A percentile compares a stretch with the other conserved stretches of the same genome.
phyloP scores from a whole-genome alignment of 140 eudicot genomes.

The Ambrosia hybrid region DNA sequence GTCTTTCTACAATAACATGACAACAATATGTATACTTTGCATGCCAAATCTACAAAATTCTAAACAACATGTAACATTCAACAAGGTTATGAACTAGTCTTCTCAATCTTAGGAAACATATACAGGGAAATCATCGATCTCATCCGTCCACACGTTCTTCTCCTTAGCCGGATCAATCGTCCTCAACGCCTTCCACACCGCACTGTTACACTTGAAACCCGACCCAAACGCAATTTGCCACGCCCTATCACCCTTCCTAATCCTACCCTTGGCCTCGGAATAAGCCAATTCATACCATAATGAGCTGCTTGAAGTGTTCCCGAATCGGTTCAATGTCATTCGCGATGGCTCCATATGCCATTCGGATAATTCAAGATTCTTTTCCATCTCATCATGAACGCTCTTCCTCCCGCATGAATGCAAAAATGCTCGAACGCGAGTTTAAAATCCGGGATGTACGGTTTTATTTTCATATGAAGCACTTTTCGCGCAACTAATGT shows the following conservation, averaged over 20 bases:
- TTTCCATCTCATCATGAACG: constrained; percentile 77
- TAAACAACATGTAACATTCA: background rate
- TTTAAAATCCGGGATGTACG: constrained; percentile 81
- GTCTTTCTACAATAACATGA: constrained; percentile 15
- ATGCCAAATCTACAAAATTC: background rate
- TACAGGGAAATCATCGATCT: constrained; percentile 75
- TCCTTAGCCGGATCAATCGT: constrained; percentile 68
- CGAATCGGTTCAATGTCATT: constrained; percentile 76
- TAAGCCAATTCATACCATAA: constrained; percentile 82
- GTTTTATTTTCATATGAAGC: constrained; percentile 69
- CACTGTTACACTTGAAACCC: constrained; percentile 81
- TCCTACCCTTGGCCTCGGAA: constrained; percentile 76
- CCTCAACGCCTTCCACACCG: constrained; percentile 72
- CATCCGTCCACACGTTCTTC: constrained; percentile 79
- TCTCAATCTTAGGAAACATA: constrained; percentile 60
- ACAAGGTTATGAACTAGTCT: constrained; percentile 34
- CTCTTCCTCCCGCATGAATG: constrained; percentile 82
- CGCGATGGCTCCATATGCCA: constrained; percentile 95
- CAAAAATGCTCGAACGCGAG: constrained; percentile 85
- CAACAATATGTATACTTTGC: constrained; percentile 12
- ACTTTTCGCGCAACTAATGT: constrained; percentile 63
- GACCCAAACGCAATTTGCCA: constrained; percentile 93
- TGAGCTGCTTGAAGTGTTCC: constrained; percentile 83
- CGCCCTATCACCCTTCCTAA: constrained; percentile 66
- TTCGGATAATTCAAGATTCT: constrained; percentile 61